phyloP scores from a whole-genome alignment of 139 green algal genomes.

The Axilococcus clingmanii region DNA sequence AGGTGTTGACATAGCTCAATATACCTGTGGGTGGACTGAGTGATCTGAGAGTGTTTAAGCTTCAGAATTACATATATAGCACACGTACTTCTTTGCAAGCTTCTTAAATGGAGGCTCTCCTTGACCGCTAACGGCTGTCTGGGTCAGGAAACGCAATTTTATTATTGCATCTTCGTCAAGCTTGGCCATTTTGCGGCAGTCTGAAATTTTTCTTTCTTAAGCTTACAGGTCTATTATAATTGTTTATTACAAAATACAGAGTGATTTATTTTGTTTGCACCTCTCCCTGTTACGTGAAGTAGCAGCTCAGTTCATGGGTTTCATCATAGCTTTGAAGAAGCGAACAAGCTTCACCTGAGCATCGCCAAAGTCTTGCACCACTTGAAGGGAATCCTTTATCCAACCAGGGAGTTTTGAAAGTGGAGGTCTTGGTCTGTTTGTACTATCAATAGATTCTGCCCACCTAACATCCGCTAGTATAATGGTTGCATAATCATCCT shows the following conservation, averaged over 20 bases:
- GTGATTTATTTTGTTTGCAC: too few species aligned
- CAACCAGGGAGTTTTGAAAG: constrained; percentile 62
- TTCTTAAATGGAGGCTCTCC: constrained; percentile 22
- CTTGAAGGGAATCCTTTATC: constrained; percentile 48
- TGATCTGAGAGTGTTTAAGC: not conserved
- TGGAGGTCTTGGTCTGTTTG: constrained; percentile 7
- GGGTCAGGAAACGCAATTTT: constrained; percentile 21
- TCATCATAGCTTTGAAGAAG: too few species aligned
- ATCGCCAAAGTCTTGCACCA: constrained; percentile 25
- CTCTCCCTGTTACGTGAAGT: too few species aligned
- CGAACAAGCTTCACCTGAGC: constrained; percentile 21
- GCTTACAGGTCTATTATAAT: too few species aligned
- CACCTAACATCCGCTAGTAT: constrained; percentile 82
- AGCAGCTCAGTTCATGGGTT: too few species aligned
- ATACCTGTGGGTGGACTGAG: not conserved
- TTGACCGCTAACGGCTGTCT: constrained; percentile 8
- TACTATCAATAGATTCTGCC: constrained; percentile 5
- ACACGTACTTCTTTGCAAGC: constrained; percentile 15
- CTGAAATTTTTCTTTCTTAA: too few species aligned
- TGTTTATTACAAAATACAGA: too few species aligned
- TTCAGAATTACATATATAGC: not conserved
- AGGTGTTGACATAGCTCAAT: not conserved
- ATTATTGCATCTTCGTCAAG: constrained; percentile 31
- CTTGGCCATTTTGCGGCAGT: too few species aligned
- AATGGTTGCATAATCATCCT: constrained; percentile 80